A percentile compares a stretch with the other conserved stretches of the same genome.
Conservation (phyloP, 371 early-diverging fungal species). For the Apophysomyces elegans region DNA sequence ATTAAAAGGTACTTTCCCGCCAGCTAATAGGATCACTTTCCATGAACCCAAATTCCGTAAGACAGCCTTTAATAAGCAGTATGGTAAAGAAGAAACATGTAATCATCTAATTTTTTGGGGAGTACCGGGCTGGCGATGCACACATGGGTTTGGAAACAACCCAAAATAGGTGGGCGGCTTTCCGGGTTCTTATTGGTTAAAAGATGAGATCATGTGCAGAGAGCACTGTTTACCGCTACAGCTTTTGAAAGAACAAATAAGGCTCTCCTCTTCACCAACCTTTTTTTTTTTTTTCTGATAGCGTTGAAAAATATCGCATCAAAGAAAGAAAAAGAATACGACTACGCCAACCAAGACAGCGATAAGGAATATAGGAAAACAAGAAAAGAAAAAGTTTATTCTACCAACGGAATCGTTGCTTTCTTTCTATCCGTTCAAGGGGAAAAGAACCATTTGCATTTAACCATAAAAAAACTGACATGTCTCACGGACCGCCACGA, state of each 20-base stretch:
- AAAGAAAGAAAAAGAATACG: not conserved
- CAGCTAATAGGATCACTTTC: no score
- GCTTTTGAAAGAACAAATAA: not conserved
- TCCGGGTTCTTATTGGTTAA: not conserved
- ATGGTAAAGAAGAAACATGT: no score
- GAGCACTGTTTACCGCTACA: slow-evolving; percentile 1
- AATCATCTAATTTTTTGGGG: no score
- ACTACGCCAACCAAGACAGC: not conserved
- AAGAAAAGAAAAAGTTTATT: not conserved
- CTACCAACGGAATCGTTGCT: slow-evolving; percentile 5
- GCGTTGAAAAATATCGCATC: not conserved
- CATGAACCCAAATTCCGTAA: no score
- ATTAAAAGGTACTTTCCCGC: no score
- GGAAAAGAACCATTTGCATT: not conserved
- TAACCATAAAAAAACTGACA: not conserved
- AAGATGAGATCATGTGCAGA: slow-evolving; percentile 4
- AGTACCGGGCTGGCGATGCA: no score
- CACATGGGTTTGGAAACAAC: no score
- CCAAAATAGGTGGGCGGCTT: no score
- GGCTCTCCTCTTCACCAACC: slow-evolving; percentile 3
- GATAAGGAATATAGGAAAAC: not conserved
- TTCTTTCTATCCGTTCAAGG: slow-evolving; percentile 2
- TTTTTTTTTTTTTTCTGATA: slow-evolving; percentile 7
- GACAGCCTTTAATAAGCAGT: no score
- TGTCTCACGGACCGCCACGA: slow-evolving; percentile 11